Evolutionary conservation across 2,329 filamentous ascomycete species (phyloP).

Genomic region (Beauveria caledonica): DNA sequence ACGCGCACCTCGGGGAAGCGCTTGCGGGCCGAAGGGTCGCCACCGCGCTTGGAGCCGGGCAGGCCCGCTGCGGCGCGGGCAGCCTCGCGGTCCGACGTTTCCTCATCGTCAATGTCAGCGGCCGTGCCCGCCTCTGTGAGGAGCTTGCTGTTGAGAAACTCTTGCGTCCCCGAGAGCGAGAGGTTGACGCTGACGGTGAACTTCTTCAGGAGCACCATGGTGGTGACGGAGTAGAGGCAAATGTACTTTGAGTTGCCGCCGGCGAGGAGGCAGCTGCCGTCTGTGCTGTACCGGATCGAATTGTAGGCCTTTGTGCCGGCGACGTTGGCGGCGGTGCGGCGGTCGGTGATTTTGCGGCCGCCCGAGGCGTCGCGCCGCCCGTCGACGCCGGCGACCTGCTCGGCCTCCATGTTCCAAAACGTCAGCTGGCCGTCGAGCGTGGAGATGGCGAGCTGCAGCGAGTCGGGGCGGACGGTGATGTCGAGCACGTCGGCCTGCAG

Average conservation of each 20-base stretch:
- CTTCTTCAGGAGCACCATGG: conserved; percentile 86
- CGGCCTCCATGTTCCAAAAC: conserved; percentile 90
- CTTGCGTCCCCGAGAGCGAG: conserved; percentile 91
- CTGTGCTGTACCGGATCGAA: conserved; percentile 82
- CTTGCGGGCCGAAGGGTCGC: conserved; percentile 71
- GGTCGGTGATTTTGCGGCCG: conserved; percentile 79
- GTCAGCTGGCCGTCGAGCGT: conserved; percentile 89
- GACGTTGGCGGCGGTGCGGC: conserved; percentile 83
- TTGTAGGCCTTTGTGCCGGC: conserved; percentile 85
- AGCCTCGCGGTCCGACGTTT: conserved; percentile 77
- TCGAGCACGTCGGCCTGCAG: conserved; percentile 85
- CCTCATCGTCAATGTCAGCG: conserved; percentile 78
- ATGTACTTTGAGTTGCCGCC: conserved; percentile 98
- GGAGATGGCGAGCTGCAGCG: conserved; percentile 81
- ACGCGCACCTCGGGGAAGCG: conserved; percentile 77
- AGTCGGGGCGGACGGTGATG: conserved; percentile 82
- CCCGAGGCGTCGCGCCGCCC: conserved; percentile 88
- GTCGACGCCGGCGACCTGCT: conserved; percentile 79
- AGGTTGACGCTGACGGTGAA: conserved; percentile 93
- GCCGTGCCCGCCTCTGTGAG: conserved; percentile 84
- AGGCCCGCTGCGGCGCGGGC: conserved; percentile 71
- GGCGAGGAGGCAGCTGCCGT: conserved; percentile 83
- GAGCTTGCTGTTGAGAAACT: conserved; percentile 87
- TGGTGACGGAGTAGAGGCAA: conserved; percentile 89
- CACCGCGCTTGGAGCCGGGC: conserved; percentile 77